Evolutionary conservation across 1,139 yeast species (phyloP), one percentile per base, ranked within the genome.

Genomic region (Hyphopichia buzzinii): DNA sequence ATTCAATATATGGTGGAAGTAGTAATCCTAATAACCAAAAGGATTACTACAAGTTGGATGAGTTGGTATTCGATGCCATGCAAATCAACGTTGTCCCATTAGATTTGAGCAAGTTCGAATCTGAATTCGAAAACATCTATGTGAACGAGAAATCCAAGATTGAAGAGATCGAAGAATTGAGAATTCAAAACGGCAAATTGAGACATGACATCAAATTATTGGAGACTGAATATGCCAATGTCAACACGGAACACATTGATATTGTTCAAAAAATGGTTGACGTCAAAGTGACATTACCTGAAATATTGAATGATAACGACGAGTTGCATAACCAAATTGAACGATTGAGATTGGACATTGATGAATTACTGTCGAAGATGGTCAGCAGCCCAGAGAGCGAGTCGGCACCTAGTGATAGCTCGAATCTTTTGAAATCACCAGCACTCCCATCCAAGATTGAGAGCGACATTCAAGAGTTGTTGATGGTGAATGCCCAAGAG

Each of bases 41-140:
- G 14, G 63, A 58, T 11, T 61, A 70, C 36, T 87, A 86, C 55
- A 72, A 77, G 41, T 78, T 87, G 32, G 82, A 86, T 51, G 78
- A 77, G 32, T 74, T 92, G 46, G 94, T 92, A n/a, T 60, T 60
- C 7, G 96, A 88, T 56, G 86, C 97, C 0, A 80, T 85, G 74
- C 67, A 69, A 24, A 75, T 89, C 32, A 77, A 81, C 43, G 67
- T 92, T 23, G 70, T 82, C 19, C 96, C 97, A 7, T 68, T 82
- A 14, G 78, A 82, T 6, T 65, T 92, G 43, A 68, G 75, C 37
- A 78, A 82, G 51, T 92, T 81, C 55, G 80, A 74, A 36, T 72
- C 72, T 10, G 97, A 92, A 59, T 87, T 82, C 53, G 77, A 74
- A 22, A 89, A 85, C 52, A 78, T 89, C 17, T 82, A 82, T 54